Conservation (phyloP, 2,329 filamentous ascomycete genomes). For the Phialophora tarda region DNA sequence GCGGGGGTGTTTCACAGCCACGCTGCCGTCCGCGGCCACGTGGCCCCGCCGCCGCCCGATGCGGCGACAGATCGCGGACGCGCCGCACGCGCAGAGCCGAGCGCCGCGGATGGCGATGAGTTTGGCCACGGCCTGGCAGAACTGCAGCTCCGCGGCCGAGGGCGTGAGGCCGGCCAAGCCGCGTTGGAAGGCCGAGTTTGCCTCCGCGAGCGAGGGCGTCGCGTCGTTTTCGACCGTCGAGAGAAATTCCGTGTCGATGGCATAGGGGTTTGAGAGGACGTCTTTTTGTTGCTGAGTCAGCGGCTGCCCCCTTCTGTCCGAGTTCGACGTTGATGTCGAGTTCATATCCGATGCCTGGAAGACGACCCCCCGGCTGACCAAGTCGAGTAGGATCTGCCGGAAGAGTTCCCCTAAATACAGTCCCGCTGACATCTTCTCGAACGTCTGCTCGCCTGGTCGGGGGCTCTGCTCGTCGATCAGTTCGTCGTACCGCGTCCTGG, state of each 20-base stretch:
- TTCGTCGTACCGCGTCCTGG: conserved; percentile 81
- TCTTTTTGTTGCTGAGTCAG: not conserved
- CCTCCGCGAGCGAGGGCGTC: conserved; percentile 9
- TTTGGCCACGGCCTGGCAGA: conserved; percentile 81
- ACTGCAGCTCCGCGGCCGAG: conserved; percentile 16
- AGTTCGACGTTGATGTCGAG: too few relatives aligned
- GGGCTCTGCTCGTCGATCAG: conserved; percentile 89
- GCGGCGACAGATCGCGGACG: conserved; percentile 95
- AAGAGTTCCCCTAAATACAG: conserved; percentile 94
- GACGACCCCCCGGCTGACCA: conserved; percentile 76
- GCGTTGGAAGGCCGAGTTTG: not conserved
- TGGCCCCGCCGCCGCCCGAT: conserved; percentile 86
- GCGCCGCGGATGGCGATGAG: conserved; percentile 93
- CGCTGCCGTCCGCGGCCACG: conserved; percentile 74
- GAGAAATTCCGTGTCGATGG: conserved; percentile 74
- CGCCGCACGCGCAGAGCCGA: conserved; percentile 89
- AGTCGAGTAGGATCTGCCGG: conserved; percentile 80
- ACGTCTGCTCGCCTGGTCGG: conserved; percentile 88
- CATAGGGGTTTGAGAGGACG: conserved; percentile 82
- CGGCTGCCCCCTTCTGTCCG: conserved; percentile 61
- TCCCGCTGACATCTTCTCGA: conserved; percentile 97
- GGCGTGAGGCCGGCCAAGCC: conserved; percentile 6
- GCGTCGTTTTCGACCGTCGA: conserved; percentile 33
- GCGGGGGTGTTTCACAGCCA: conserved; percentile 51
- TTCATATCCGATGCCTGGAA: conserved; percentile 65